Evolutionary conservation across 495 filamentous ascomycete species (phyloP).

Genomic region (Aspergillus diversus): DNA sequence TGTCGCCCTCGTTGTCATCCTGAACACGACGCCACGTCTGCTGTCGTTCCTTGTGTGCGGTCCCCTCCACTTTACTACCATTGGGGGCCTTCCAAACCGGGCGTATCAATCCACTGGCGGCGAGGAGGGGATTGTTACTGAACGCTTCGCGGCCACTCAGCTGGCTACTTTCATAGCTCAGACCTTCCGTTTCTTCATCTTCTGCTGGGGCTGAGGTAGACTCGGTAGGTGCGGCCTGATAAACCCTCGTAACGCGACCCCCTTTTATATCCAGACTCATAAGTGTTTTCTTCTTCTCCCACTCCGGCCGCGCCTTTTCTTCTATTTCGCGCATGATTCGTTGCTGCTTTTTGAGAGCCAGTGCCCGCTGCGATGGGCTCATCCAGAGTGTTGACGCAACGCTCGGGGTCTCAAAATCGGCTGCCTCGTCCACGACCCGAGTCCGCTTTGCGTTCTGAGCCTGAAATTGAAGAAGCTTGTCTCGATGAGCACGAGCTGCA

Average conservation of each 20-base stretch:
- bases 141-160: conserved; percentile 62
- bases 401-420: conserved; percentile 82
- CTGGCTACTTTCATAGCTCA: conserved; percentile 19
- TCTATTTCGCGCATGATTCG: conserved; percentile 85
- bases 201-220: conserved; percentile 37
- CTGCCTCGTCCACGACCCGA: conserved; percentile 87
- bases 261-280: conserved; percentile 83
- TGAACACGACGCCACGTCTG: conserved; percentile 86
- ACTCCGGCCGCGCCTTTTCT: conserved; percentile 87
- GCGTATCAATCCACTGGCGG: conserved; percentile 69
- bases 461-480: conserved; percentile 82
- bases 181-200: conserved; percentile 35
- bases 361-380: conserved; percentile 80
- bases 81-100: conserved; percentile 71
- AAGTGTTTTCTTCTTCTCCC: conserved; percentile 87
- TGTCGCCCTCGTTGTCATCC: conserved; percentile 79
- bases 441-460: conserved; percentile 87
- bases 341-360: conserved; percentile 89
- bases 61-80: conserved; percentile 39
- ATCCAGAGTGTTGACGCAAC: conserved; percentile 81
- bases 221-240: conserved; percentile 56
- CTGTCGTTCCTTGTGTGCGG: conserved; percentile 46
- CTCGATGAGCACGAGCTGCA: conserved; percentile 69
- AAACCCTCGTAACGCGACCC: conserved; percentile 71
- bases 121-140: conserved; percentile 80